Conservation (phyloP, 2,329 filamentous ascomycete genomes). For the Gyromitra esculenta region DNA sequence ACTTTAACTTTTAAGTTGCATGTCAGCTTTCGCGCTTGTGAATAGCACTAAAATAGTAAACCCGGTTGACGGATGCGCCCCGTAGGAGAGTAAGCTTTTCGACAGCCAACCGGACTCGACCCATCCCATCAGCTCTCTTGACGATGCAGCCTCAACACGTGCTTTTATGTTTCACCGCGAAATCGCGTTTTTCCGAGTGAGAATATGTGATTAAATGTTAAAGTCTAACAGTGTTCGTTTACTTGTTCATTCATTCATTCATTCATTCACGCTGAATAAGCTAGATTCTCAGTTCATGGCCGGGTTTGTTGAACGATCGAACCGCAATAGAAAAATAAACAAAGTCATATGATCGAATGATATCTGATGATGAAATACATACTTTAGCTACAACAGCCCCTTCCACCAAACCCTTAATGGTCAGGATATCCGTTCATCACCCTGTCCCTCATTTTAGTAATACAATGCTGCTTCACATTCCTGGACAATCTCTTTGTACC, state of each 20-base stretch:
- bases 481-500: not conserved
- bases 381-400: not conserved
- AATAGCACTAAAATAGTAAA: slow-evolving; percentile 6
- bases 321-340: not conserved
- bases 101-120: not conserved
- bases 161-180: not conserved
- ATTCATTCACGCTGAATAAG: not conserved
- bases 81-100: too few relatives aligned
- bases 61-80: not conserved
- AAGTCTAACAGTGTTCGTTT: not conserved
- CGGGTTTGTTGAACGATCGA: not conserved
- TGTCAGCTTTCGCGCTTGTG: slow-evolving; percentile 1
- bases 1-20: slow-evolving; percentile 1
- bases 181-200: not conserved
- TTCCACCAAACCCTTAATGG: not conserved
- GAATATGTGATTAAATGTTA: not conserved
- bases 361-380: slow-evolving; percentile 1
- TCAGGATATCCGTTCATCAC: slow-evolving; percentile 21
- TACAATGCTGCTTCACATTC: slow-evolving; percentile 22
- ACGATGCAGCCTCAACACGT: not conserved
- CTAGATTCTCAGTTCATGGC: too few relatives aligned
- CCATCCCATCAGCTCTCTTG: not conserved
- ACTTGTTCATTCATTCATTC: not conserved
- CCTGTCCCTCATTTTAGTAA: slow-evolving; percentile 9
- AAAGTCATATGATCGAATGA: not conserved